These are phyloP conservation scores for Thelonectria discophora DNA, from an alignment of 2,329 filamentous ascomycete genomes.

Conservation along the genomic window DNA sequence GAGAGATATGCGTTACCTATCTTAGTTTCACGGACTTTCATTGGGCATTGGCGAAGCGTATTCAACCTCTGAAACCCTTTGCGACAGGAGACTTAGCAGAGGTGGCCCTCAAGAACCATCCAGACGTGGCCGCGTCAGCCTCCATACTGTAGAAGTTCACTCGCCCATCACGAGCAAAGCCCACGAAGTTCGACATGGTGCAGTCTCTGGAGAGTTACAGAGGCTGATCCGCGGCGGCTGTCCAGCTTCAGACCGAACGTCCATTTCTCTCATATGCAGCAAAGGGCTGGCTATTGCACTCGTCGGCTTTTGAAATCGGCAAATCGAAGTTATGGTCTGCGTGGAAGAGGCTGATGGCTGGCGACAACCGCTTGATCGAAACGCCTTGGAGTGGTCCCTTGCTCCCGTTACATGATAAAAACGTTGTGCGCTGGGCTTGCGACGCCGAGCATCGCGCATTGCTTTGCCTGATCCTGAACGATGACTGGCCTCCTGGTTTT, in stretches of 20 bases:
- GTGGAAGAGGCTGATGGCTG: neutral
- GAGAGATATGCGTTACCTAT: constrained; percentile 52
- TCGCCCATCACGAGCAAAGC: neutral
- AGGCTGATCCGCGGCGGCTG: neutral
- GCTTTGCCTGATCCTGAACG: neutral
- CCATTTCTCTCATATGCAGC: constrained; percentile 26
- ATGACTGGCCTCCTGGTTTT: neutral
- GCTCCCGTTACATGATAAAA: too few species aligned
- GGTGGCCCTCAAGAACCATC: neutral
- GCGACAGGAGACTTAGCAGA: neutral
- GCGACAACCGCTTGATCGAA: neutral
- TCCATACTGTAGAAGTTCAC: neutral
- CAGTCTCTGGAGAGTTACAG: neutral
- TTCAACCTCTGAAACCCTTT: neutral
- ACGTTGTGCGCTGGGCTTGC: neutral
- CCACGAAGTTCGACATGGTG: neutral
- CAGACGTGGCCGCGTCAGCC: too few species aligned
- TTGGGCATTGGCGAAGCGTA: constrained; percentile 33
- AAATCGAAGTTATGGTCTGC: constrained; percentile 3
- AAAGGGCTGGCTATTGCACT: constrained; percentile 19
- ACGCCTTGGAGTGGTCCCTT: neutral
- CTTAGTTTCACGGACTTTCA: constrained; percentile 52
- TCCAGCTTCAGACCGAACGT: neutral
- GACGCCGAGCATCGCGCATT: neutral
- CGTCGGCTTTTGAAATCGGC: neutral